These are phyloP conservation scores for Skeletonema grethae DNA, from an alignment of 108 stramenopile genomes.

Conservation along the genomic window DNA sequence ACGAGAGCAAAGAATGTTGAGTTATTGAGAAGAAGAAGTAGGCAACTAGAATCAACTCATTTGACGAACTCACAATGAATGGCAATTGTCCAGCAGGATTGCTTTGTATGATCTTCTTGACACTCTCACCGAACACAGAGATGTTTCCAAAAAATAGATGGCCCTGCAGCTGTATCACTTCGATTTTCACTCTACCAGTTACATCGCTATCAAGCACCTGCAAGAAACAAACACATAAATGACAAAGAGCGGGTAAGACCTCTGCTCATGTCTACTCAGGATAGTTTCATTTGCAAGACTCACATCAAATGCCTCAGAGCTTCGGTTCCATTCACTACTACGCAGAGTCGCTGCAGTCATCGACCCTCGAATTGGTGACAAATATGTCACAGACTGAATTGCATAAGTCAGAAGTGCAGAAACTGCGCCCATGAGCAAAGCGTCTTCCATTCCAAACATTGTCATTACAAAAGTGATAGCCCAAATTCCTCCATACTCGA, in stretches of 20 bases:
- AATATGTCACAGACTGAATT: constrained; percentile 59
- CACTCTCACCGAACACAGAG: constrained; percentile 38
- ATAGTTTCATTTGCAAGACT: too few species aligned
- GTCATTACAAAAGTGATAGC: constrained; percentile 76
- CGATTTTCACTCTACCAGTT: constrained; percentile 54
- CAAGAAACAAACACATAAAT: too few species aligned
- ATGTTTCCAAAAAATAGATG: constrained; percentile 62
- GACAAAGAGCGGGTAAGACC: too few species aligned
- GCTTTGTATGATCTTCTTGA: constrained; percentile 32
- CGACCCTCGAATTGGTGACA: constrained; percentile 61
- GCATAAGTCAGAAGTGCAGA: constrained; percentile 66
- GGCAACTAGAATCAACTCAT: background rate
- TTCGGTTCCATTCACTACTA: constrained; percentile 59
- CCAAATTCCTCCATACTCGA: constrained; percentile 73
- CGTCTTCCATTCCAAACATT: constrained; percentile 70
- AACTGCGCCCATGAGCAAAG: constrained; percentile 68
- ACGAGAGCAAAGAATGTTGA: background rate
- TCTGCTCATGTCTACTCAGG: too few species aligned
- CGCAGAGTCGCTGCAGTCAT: constrained; percentile 77
- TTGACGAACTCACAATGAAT: constrained; percentile 28
- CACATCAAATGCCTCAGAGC: constrained; percentile 29
- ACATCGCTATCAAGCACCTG: constrained; percentile 41
- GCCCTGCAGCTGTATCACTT: constrained; percentile 71
- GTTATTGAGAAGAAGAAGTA: background rate
- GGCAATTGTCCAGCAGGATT: constrained; percentile 17